Conservation (phyloP, 495 filamentous ascomycete genomes). For the Lepraria neglecta region DNA sequence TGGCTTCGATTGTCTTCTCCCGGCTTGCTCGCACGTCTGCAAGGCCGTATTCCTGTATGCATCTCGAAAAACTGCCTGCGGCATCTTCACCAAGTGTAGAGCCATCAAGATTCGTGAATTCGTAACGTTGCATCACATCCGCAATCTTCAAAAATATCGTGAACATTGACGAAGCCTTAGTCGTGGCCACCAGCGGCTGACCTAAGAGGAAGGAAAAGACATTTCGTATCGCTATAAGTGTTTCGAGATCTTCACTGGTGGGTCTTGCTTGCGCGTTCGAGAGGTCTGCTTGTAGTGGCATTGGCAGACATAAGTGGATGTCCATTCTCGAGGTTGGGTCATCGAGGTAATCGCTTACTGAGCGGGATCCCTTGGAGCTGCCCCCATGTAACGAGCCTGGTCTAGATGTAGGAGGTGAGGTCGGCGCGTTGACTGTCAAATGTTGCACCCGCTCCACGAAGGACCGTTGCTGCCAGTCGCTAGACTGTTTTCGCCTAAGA, state of each 20-base stretch:
- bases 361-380: constrained; percentile 28
- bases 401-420: constrained; percentile 33
- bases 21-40: constrained; percentile 75
- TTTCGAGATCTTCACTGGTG: constrained; percentile 55
- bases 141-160: constrained; percentile 66
- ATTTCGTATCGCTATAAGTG: constrained; percentile 73
- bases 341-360: constrained; percentile 34
- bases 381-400: constrained; percentile 24
- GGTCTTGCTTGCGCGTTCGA: constrained; percentile 37
- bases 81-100: constrained; percentile 78
- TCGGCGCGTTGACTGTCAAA: constrained; percentile 24
- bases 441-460: constrained; percentile 26
- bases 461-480: constrained; percentile 11
- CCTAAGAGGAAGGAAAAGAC: constrained; percentile 82
- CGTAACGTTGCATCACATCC: constrained; percentile 60
- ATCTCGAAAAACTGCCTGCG: constrained; percentile 65
- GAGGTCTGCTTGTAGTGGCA: constrained; percentile 46
- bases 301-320: constrained; percentile 65
- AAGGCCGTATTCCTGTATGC: constrained; percentile 66
- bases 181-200: constrained; percentile 73
- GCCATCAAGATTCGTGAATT: constrained; percentile 74
- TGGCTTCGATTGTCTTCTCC: constrained; percentile 84
- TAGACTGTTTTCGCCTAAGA: not conserved
- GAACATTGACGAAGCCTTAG: constrained; percentile 60
- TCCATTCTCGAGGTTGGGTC: constrained; percentile 37